Evolutionary conservation across 2,329 filamentous ascomycete species (phyloP), one percentile per base, ranked within the genome.

Genomic region (Leptographium lundbergii): DNA sequence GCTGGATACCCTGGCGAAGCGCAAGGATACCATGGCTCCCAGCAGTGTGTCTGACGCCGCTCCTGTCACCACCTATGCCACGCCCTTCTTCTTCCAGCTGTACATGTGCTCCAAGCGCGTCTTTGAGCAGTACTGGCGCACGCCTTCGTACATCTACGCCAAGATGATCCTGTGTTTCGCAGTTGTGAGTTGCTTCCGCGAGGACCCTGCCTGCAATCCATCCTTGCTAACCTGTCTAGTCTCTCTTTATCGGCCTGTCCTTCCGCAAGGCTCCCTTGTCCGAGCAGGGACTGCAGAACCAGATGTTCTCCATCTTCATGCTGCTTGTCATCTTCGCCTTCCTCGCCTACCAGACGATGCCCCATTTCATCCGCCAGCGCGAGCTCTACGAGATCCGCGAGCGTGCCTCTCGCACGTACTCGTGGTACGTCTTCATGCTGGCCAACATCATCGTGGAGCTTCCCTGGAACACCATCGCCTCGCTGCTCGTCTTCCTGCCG

Each of bases 91-190:
- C 2, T 65, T 72, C 6, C 88, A 91, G 66, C 70, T 89, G 10
- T 73, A 71, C 50, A 75, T 83, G 61, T 84, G 85, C 45, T 78
- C 79, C 11, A 67, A 75, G 50, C 85, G 87, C 61, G 82, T 89
- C 14, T 89, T 89, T 70, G 77, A 87, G 66, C 87, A 91, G 69
- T 89, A 89, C 74, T 91, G 88, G 87, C 81, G 88, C 57, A 88
- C 80, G 1, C 88, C 88, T 0, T 77, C 80, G 1, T 91, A 91
- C 71, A 85, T 91, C 66, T 89, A 87, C 72, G 81, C 83, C 58
- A 91, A 91, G 72, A 66, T 79, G 1, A 69, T 77, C 1, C 79
- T 89, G 25, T 82, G 79, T 62, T 58, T 59, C 11, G 34, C 14
- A 27, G 53, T 34, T 19, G 54, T 56, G 22, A 17, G 50, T 19